A percentile compares a stretch with the other conserved stretches of the same genome.
Conservation (phyloP, 129 eudicot species). For the Tagetes erecta region DNA sequence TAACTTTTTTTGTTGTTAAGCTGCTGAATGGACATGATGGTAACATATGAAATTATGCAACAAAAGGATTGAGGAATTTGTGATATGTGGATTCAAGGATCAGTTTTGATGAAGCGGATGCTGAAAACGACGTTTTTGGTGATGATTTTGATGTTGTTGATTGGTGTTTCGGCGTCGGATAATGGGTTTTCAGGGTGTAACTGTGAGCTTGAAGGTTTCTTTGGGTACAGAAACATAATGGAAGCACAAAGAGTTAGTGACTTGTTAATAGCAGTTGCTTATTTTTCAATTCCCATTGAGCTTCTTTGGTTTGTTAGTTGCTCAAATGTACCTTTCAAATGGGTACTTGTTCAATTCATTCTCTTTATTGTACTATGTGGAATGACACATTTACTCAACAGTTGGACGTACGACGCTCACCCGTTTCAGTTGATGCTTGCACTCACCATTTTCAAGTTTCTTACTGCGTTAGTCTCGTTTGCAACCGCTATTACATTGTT, state of each 20-base stretch:
- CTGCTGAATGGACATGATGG: slow-evolving; percentile 16
- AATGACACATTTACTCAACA: slow-evolving; percentile 82
- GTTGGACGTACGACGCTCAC: slow-evolving; percentile 83
- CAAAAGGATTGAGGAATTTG: slow-evolving; percentile 1
- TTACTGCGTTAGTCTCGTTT: slow-evolving; percentile 78
- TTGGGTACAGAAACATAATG: slow-evolving; percentile 54
- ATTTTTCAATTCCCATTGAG: slow-evolving; percentile 87
- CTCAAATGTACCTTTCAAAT: slow-evolving; percentile 80
- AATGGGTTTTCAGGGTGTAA: slow-evolving; percentile 50
- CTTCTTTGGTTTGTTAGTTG: slow-evolving; percentile 82
- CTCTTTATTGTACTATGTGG: slow-evolving; percentile 91
- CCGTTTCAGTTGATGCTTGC: slow-evolving; percentile 73
- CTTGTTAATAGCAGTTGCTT: slow-evolving; percentile 83
- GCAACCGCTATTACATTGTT: slow-evolving; percentile 79
- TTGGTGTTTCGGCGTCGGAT: slow-evolving; percentile 46
- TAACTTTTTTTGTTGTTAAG: neutral
- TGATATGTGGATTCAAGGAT: slow-evolving; percentile 31
- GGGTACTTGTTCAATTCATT: slow-evolving; percentile 81
- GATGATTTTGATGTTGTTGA: slow-evolving; percentile 35
- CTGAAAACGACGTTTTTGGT: slow-evolving; percentile 36
- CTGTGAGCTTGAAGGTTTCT: slow-evolving; percentile 72
- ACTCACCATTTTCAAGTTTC: slow-evolving; percentile 76
- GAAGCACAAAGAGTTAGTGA: slow-evolving; percentile 76
- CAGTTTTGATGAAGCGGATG: slow-evolving; percentile 41
- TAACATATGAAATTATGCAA: slow-evolving; percentile 19